A percentile compares a stretch with the other conserved stretches of the same genome.
Conservation (phyloP, 2,329 filamentous ascomycete genomes). For the Talaromyces verruculosus region DNA sequence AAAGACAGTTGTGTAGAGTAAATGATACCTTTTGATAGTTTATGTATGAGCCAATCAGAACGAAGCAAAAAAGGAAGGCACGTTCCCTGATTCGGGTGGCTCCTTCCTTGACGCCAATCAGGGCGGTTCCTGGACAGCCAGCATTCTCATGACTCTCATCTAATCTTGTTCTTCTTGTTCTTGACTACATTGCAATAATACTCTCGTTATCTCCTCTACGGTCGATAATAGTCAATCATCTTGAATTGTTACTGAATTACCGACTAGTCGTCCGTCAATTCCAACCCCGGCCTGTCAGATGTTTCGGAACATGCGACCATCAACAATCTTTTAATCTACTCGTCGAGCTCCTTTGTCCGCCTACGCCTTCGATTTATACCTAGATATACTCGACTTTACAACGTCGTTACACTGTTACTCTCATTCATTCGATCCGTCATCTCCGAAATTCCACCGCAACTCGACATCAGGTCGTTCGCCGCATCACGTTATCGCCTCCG, state of each 20-base stretch:
- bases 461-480: neutral
- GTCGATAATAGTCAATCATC: no score
- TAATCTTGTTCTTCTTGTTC: neutral
- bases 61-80: neutral
- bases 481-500: slow-evolving; percentile 6
- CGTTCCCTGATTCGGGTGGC: slow-evolving; percentile 5
- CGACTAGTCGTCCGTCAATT: neutral
- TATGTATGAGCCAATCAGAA: neutral
- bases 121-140: neutral
- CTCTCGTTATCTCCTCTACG: neutral
- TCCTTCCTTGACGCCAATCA: slow-evolving; percentile 9
- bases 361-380: neutral
- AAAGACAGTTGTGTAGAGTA: neutral
- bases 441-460: neutral
- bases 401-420: neutral
- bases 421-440: neutral
- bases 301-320: slow-evolving; percentile 11
- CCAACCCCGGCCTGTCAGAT: neutral
- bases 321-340: slow-evolving; percentile 9
- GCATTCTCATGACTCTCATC: neutral
- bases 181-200: neutral
- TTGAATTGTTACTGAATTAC: no score
- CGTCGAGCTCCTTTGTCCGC: neutral
- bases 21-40: neutral
- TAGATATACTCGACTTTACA: neutral